These are phyloP conservation scores for Leccinum sublutescens DNA, from an alignment of 768 basidiomycete species.

Conservation along the genomic window DNA sequence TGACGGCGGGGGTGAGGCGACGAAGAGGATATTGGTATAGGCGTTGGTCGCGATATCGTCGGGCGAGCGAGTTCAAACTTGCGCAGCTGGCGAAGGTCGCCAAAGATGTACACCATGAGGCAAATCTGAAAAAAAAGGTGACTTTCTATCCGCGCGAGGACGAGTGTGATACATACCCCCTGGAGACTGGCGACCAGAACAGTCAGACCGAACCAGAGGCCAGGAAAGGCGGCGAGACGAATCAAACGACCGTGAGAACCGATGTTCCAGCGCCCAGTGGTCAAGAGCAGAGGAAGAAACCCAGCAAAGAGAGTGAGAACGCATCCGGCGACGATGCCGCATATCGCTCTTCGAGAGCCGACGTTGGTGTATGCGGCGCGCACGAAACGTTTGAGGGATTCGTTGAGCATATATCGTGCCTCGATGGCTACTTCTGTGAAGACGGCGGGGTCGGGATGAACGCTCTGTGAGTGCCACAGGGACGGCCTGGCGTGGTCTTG, in stretches of 20 bases:
- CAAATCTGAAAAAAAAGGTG: conserved; percentile 42
- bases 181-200: conserved; percentile 61
- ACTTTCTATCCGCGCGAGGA: neutral
- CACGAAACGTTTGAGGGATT: conserved; percentile 65
- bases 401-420: conserved; percentile 56
- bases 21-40: conserved; percentile 14
- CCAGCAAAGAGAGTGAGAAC: conserved; percentile 48
- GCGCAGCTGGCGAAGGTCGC: conserved; percentile 74
- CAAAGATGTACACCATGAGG: conserved; percentile 75
- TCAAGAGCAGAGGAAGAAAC: conserved; percentile 52
- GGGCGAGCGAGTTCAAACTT: conserved; percentile 77
- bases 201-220: conserved; percentile 67
- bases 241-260: conserved; percentile 46
- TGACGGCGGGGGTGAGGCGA: neutral
- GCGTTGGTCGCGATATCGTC: conserved; percentile 47
- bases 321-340: conserved; percentile 64
- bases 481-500: conserved; percentile 11
- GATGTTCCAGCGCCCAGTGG: conserved; percentile 35
- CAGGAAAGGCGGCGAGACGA: conserved; percentile 60
- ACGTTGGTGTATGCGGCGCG: conserved; percentile 65
- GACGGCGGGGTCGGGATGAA: conserved; percentile 63
- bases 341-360: conserved; percentile 65
- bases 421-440: conserved; percentile 61
- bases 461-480: conserved; percentile 29
- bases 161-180: conserved; percentile 44